These are phyloP conservation scores for Elsinoe fawcettii DNA, from an alignment of 2,329 filamentous ascomycete genomes.

Conservation along the genomic window DNA sequence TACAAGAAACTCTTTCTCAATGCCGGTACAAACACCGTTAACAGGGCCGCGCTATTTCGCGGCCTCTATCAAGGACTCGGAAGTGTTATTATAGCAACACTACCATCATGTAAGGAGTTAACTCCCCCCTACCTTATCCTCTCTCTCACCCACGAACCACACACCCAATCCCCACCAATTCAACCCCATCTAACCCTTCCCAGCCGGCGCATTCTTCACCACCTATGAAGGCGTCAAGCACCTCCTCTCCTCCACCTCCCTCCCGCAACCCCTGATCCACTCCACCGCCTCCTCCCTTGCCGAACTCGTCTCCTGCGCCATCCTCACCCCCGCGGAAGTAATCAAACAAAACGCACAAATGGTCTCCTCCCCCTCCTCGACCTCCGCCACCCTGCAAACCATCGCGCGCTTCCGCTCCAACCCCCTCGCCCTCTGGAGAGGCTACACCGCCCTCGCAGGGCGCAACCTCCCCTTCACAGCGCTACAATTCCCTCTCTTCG, in stretches of 20 bases:
- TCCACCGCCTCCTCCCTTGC: conserved; percentile 65
- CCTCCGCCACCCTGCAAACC: conserved; percentile 49
- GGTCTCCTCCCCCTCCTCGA: conserved; percentile 40
- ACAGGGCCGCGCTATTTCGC: conserved; percentile 52
- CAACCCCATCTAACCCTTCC: conserved; percentile 19
- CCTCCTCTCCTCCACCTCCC: conserved; percentile 42
- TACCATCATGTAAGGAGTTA: conserved; percentile 67
- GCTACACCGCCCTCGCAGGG: conserved; percentile 73
- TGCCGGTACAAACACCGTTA: conserved; percentile 47
- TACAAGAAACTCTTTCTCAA: conserved; percentile 61
- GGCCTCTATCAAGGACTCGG: conserved; percentile 84
- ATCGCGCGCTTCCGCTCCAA: conserved; percentile 49
- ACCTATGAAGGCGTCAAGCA: conserved; percentile 75
- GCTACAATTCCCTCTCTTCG: conserved; percentile 81
- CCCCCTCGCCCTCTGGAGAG: conserved; percentile 53
- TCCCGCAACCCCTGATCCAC: conserved; percentile 65
- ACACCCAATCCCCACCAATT: neutral
- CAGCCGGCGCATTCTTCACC: conserved; percentile 80
- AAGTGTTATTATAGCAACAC: conserved; percentile 73
- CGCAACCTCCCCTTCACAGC: conserved; percentile 83
- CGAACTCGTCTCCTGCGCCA: conserved; percentile 76
- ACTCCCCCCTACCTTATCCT: too few relatives aligned
- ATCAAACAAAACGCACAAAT: conserved; percentile 94
- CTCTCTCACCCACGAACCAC: too few relatives aligned
- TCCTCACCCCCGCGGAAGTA: conserved; percentile 82